Base-by-base conservation (phyloP, 345 rosid species). In the Leavenworthia alabamica region DNA sequence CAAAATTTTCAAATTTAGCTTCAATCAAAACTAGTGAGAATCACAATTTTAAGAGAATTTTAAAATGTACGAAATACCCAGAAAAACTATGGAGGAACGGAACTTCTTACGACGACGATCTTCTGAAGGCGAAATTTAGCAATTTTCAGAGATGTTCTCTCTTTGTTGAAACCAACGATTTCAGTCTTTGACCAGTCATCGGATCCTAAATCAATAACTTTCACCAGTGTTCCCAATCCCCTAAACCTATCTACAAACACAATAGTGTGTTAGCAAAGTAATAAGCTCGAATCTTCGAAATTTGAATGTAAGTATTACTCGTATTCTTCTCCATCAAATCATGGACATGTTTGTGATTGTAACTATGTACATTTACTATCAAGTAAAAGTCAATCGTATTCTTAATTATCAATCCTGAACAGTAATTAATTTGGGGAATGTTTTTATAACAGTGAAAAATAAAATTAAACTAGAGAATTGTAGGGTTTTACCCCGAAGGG, bases 271-370 rank as follows among this genome's bases (percentile, higher is more conserved):
- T n/a, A n/a, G n/a, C n/a, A n/a, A n/a, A n/a, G n/a, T n/a, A n/a
- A n/a, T n/a, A n/a, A n/a, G n/a, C n/a, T n/a, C n/a, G n/a, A n/a
- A n/a, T n/a, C n/a, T n/a, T n/a, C n/a, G n/a, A n/a, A n/a, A n/a
- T n/a, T n/a, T n/a, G n/a, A n/a, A n/a, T n/a, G n/a, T n/a, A n/a
- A n/a, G n/a, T 8, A 67, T 91, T 91, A 52, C 88, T 88, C 14
- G 88, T 95, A 0, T 86, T 88, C 86, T 88, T 91, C 81, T 83
- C 84, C 23, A 86, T 88, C 26, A 86, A 91, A 55, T 91, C 95
- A 4, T 91, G 92, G 96, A 86, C 85, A 8, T 84, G 84, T n/a
- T 73, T 82, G 52, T 53, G 84, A 33, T 69, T 84, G 20, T 71
- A 73, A 52, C 71, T 86, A 7, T 91, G 97, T n/a, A n/a, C n/a